Base-by-base conservation (phyloP, 2,329 filamentous ascomycete genomes). In the Fusarium tjaetaba region DNA sequence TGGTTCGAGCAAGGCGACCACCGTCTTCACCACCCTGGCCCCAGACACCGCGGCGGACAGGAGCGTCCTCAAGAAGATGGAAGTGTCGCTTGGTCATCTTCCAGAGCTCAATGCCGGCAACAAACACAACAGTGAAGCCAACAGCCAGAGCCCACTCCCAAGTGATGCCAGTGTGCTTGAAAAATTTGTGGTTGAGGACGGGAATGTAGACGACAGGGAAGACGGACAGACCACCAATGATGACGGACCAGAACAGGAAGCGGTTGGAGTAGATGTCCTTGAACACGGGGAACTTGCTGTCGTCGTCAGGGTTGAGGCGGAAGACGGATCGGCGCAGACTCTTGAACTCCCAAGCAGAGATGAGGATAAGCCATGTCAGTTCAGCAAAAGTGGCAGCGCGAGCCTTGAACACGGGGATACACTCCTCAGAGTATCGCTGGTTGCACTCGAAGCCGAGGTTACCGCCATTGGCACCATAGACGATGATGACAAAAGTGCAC, bases 321-420 rank as follows among this genome's bases (percentile, higher is more conserved):
- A 94, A 94, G 83, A 94, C 87, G 49, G 90, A 93, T 20, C 91
- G 90, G 11, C 91, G 89, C 78, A 93, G 88, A 77, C 91, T 89
- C 82, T 94, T 91, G 83, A 94, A 92, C 83, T 94, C 92, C 92
- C 92, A 95, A 5, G 93, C 92, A 3, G 92, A 90, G 78, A 94
- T 87, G 53, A 94, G 87, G 41, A 93, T 92, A 61, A 91, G 86
- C 90, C 91, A 94, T 3, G 92, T 94, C 34, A 95, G 84, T 78
- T 91, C 90, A 8, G 91, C 91, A 79, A 94, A 95, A 13, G 91
- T 91, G 32, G 92, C 91, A 2, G 92, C 92, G 15, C 93, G 90
- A 10, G 92, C 93, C 26, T 88, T 86, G 85, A 92, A 94, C 32
- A 93, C 91, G 34, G 88, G 84, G 1, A 83, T 78, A 82, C 92